These are phyloP conservation scores for Scenedesmus sp. DNA, from an alignment of 163 green algal genomes.

Conservation along the genomic window DNA sequence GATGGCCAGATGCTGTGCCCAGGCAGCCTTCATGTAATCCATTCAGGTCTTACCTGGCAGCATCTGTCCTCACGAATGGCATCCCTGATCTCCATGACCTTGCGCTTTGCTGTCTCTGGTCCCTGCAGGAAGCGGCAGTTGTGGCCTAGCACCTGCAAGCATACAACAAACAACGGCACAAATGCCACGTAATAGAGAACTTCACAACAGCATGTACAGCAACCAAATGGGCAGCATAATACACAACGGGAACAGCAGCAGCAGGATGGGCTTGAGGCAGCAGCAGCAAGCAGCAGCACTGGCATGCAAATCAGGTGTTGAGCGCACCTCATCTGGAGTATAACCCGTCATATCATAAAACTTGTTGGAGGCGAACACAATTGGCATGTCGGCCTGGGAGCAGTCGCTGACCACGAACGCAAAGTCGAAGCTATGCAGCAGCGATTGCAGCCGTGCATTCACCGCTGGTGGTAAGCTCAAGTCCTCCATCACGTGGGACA, in stretches of 20 bases:
- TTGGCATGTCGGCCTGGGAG: constrained; percentile 56
- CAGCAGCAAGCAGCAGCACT: constrained; percentile 8
- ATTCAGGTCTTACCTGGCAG: constrained; percentile 34
- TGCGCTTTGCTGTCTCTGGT: constrained; percentile 40
- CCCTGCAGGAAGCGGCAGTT: constrained; percentile 65
- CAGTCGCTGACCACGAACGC: constrained; percentile 62
- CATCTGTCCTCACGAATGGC: constrained; percentile 51
- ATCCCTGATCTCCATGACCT: constrained; percentile 57
- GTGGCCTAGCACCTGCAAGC: constrained; percentile 48
- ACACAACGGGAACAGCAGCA: neutral
- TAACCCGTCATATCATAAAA: constrained; percentile 63
- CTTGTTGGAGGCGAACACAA: constrained; percentile 38
- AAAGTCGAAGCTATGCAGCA: constrained; percentile 44
- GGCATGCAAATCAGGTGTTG: neutral
- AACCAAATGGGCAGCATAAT: neutral
- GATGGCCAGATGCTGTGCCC: neutral
- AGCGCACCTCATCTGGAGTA: constrained; percentile 42
- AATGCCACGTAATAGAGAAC: neutral
- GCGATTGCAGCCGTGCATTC: constrained; percentile 7
- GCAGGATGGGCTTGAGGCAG: neutral
- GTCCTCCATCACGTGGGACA: neutral
- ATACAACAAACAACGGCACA: neutral
- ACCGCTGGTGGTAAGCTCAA: neutral
- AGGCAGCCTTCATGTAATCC: neutral
- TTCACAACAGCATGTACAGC: neutral